Base-by-base conservation (phyloP, 73 alveolate genomes). In the Loxodes magnus region DNA sequence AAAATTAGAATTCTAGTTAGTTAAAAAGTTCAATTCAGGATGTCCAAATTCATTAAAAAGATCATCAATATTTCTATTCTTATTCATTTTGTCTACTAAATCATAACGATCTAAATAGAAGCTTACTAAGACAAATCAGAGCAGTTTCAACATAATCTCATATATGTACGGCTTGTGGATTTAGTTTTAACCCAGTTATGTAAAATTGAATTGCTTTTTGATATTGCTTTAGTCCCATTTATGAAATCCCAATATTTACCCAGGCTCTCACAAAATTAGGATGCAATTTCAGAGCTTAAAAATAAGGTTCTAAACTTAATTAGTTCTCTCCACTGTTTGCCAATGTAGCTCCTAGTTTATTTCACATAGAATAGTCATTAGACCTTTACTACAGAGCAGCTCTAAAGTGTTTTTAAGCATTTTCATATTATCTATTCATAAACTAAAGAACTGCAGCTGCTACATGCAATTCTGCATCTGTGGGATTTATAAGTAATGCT, bases 231-330 rank as follows among this genome's bases (percentile, higher is more conserved):
- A 33, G 41, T 35, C 65, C 78, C 5, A 84, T 52, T 53, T 83
- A 51, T 5, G 94, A 94, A 16, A 87, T 48, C 21, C 93, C 97
- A 4, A 87, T 41, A 56, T 87, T 87, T 4, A 87, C 94, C 88
- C 91, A 63, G 4, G 82, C 89, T 64, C 97, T 67, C 4, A 84
- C 94, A 28, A 67, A 65, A 62, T 77, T 82, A n/a, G 97, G 97
- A 50, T 86, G 77, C 12, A 87, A 44, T 23, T 76, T 91, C 4
- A 87, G 49, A 1, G 95, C 95, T 46, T 61, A 36, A 27, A 78
- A 76, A 52, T 87, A 87, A n/a, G 76, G 64, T 17, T 64, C 46
- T 15, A 78, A 42, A 4, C 92, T 93, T 66, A 41, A 39, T 22
- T 78, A 77, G 9, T 74, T 69, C 4, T 61, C 54, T 1, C 76